These are phyloP conservation scores for Mucuna pruriens DNA, from an alignment of 306 rosid genomes.

Conservation along the genomic window DNA sequence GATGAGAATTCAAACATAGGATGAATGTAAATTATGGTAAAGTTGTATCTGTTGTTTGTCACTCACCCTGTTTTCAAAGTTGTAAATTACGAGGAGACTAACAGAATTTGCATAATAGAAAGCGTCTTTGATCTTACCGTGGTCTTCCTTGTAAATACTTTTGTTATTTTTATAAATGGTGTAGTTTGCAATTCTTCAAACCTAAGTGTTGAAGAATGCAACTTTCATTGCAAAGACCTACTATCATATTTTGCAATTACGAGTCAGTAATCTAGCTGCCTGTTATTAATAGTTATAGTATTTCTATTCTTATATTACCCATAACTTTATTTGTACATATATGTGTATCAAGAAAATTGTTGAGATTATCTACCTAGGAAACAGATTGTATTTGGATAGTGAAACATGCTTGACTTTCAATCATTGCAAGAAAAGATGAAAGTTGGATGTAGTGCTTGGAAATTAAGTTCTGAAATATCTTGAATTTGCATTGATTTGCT, in stretches of 20 bases:
- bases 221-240: no score
- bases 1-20: no score
- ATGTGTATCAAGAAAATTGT: not conserved
- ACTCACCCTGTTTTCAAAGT: no score
- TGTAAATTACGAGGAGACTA: no score
- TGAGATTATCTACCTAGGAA: not conserved
- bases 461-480: conserved; percentile 27
- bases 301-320: not conserved
- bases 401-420: conserved; percentile 21
- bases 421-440: not conserved
- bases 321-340: not conserved
- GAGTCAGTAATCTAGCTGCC: not conserved
- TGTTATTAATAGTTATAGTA: not conserved
- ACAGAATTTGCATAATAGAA: no score
- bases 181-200: no score
- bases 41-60: no score
- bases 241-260: not conserved
- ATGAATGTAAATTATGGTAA: no score
- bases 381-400: not conserved
- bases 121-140: no score
- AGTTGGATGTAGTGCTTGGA: not conserved
- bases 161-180: no score
- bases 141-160: no score
- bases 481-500: conserved; percentile 24
- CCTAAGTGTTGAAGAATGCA: no score